Evolutionary conservation across 768 basidiomycete genomes (phyloP).

Genomic region (Zangia roseola): DNA sequence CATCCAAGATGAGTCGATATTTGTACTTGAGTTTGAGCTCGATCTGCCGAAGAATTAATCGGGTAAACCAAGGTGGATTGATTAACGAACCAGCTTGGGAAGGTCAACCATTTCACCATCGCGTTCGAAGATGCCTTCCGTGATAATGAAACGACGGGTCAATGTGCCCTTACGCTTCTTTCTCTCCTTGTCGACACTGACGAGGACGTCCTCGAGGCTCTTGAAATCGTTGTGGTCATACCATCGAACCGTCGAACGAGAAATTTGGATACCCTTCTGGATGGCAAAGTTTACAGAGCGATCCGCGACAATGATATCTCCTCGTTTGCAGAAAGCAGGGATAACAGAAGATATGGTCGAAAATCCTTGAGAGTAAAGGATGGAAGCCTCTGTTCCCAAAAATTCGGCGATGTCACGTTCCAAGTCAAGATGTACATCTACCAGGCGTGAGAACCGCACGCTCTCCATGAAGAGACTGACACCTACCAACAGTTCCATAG

Average conservation of each 20-base stretch:
- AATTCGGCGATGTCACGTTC: slow-evolving; percentile 91
- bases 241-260: slow-evolving; percentile 89
- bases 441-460: slow-evolving; percentile 6
- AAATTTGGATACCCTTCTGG: slow-evolving; percentile 94
- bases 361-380: slow-evolving; percentile 94
- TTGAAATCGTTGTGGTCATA: slow-evolving; percentile 95
- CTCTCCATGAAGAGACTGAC: not conserved
- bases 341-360: slow-evolving; percentile 92
- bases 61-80: not conserved
- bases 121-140: slow-evolving; percentile 95
- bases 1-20: slow-evolving; percentile 92
- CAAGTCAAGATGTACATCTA: slow-evolving; percentile 89
- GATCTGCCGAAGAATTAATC: slow-evolving; percentile 50
- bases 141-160: slow-evolving; percentile 91
- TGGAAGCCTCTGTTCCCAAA: slow-evolving; percentile 82
- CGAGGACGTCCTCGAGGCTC: slow-evolving; percentile 85
- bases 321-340: slow-evolving; percentile 96
- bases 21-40: slow-evolving; percentile 96
- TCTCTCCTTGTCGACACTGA: slow-evolving; percentile 82
- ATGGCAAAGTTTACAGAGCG: slow-evolving; percentile 94
- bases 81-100: slow-evolving; percentile 76
- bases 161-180: slow-evolving; percentile 79
- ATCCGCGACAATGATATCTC: slow-evolving; percentile 97
- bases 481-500: slow-evolving; percentile 90
- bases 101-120: slow-evolving; percentile 92